Evolutionary conservation across 1,284 basidiomycete genomes (phyloP).

Genomic region (Leucoagaricus sp.): DNA sequence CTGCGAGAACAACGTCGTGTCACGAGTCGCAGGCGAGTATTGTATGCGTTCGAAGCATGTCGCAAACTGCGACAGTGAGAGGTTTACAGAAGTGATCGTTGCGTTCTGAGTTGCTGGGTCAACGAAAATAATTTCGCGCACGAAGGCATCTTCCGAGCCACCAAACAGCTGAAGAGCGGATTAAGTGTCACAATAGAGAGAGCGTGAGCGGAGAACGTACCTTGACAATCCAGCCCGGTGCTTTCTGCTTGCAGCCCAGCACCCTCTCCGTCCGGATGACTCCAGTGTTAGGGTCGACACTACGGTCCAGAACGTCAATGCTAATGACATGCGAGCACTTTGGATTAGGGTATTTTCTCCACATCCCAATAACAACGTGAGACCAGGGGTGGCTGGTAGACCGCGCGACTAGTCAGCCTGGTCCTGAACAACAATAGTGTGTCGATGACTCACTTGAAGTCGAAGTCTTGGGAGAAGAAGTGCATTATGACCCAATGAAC

Average conservation of each 20-base stretch:
- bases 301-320: constrained; percentile 86
- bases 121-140: constrained; percentile 91
- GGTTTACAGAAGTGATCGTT: constrained; percentile 87
- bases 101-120: constrained; percentile 80
- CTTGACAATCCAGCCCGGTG: constrained; percentile 83
- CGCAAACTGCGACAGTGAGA: constrained; percentile 87
- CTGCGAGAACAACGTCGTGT: constrained; percentile 71
- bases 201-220: constrained; percentile 41
- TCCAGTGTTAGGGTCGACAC: constrained; percentile 81
- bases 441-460: constrained; percentile 60
- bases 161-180: constrained; percentile 69
- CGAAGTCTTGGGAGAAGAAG: constrained; percentile 74
- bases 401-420: constrained; percentile 19
- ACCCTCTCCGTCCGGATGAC: constrained; percentile 87
- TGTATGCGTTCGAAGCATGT: constrained; percentile 89
- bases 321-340: constrained; percentile 90
- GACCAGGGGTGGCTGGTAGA: constrained; percentile 76
- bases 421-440: background rate
- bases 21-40: constrained; percentile 69
- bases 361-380: constrained; percentile 87
- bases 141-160: constrained; percentile 90
- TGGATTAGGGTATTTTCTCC: constrained; percentile 96
- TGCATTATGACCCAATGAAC: constrained; percentile 50
- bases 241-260: constrained; percentile 84
- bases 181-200: constrained; percentile 15